Base-by-base conservation (phyloP, 2,329 filamentous ascomycete species). In the Ophiostoma quercus region DNA sequence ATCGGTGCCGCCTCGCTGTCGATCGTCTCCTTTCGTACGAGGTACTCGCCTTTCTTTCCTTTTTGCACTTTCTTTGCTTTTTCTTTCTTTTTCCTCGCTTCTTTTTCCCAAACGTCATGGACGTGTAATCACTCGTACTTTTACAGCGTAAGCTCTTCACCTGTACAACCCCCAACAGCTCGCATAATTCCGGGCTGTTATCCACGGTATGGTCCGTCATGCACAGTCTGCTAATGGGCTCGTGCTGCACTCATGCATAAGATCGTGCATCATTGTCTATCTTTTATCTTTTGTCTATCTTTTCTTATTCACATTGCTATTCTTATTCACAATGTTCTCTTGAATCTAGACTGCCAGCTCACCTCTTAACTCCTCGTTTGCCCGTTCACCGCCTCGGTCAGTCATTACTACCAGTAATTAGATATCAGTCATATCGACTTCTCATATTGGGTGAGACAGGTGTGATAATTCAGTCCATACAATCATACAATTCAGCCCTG, bases 191-290 rank as follows among this genome's bases (percentile, higher is more conserved):
- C 47, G n/a, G 25, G n/a, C 67, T 12, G 37, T 41, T 63, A 39
- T 51, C 22, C 67, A 68, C 39, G 54, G 67, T 47, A 19, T 68
- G 57, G 51, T 54, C 60, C 67, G 67, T 65, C 67, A 54, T 37
- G 67, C 60, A 66, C 67, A 66, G 34, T 39, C 39, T 51, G 60
- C 51, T 22, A 29, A 22, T 29, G n/a, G 67, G 67, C 67, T 68
- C 54, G 67, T 63, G 57, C 54, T 68, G 67, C 11, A 63, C 11
- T 32, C 37, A 68, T 68, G 37, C 67, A 68, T 63, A 47, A 47
- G 29, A 34, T 62, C 4, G 25, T 57, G 41, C 54, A 68, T 41
- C 29, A 67, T 47, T 47, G 34, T 34, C 34, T 34, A 34, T 34
- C 34, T 34, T 34, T 34, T 2, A 34, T 34, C 34, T 34, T 34